Base-by-base conservation (phyloP, 768 basidiomycete species). In the Boletus sp. region DNA sequence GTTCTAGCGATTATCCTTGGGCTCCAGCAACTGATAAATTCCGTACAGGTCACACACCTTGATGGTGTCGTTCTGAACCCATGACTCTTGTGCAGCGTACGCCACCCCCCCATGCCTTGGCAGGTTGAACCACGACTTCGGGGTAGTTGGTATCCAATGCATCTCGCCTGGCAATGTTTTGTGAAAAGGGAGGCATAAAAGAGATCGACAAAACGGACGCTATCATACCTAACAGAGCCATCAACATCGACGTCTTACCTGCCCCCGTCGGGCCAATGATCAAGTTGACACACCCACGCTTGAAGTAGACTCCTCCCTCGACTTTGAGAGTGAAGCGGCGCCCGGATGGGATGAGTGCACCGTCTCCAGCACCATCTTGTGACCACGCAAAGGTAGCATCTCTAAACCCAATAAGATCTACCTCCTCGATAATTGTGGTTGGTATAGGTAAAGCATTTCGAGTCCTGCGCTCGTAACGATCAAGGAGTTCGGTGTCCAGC, bases 21-120 rank as follows among this genome's bases (percentile, higher is more conserved):
- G 14, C 7, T 40, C 24, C n/a, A 24, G 3, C 9, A 12, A 18
- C n/a, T 6, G 33, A 2, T 32, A 5, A 6, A 47, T 18, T 11
- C 24, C 20, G 20, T 4, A 7, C 15, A 28, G 6, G 5, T 20
- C 17, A 28, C 32, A n/a, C 14, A 50, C 52, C 35, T 50, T 54
- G 47, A 50, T 54, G 47, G 52, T 54, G 10, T 54, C 52, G n/a
- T 50, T 54, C 28, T 54, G 52, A 30, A 54, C 36, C 52, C 52
- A 54, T 3, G 52, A 54, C 4, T 54, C 36, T 14, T 54, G 47
- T 20, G 47, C 52, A 50, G 52, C 36, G 15, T 50, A 50, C 14
- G 52, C 52, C 18, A 54, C 46, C 9, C 52, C 52, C 9, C 47
- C n/a, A n/a, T 50, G 17, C 35, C 46, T 50, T 11, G 52, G 46